phyloP scores from a whole-genome alignment of 805 yeast genomes.

The Starmerella floricola region DNA sequence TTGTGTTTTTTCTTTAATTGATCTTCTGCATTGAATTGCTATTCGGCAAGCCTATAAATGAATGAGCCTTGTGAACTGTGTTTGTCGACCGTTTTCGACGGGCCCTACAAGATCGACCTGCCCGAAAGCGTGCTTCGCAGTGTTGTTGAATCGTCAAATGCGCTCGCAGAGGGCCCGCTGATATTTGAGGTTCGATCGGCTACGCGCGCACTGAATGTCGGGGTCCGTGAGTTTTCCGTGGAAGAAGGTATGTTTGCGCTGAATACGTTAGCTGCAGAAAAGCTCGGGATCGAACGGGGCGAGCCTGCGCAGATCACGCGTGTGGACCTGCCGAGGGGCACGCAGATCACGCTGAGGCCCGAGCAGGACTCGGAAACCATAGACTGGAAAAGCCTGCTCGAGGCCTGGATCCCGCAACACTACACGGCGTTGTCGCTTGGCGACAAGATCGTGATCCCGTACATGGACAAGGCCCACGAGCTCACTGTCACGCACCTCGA shows the following conservation, averaged over 20 bases:
- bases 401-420: slow-evolving; percentile 37
- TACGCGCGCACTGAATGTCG: slow-evolving; percentile 36
- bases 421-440: slow-evolving; percentile 40
- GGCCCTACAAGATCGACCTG: slow-evolving; percentile 12
- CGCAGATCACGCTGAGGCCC: slow-evolving; percentile 36
- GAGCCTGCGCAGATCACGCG: slow-evolving; percentile 23
- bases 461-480: slow-evolving; percentile 22
- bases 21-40: too few species aligned
- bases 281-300: slow-evolving; percentile 23
- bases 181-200: slow-evolving; percentile 21
- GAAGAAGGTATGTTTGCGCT: slow-evolving; percentile 30
- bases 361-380: slow-evolving; percentile 18
- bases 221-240: slow-evolving; percentile 41
- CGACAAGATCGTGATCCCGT: slow-evolving; percentile 30
- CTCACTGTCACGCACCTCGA: slow-evolving; percentile 33
- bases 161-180: not conserved
- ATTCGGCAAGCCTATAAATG: too few species aligned
- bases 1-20: too few species aligned
- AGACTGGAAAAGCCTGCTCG: slow-evolving; percentile 46
- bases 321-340: slow-evolving; percentile 36
- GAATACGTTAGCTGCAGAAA: slow-evolving; percentile 30
- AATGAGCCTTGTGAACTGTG: too few species aligned
- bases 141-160: not conserved
- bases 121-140: slow-evolving; percentile 12
- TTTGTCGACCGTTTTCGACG: not conserved